Evolutionary conservation across 805 yeast species (phyloP), one percentile per base, ranked within the genome.

Genomic region (Cyberlindnera euphorbiiphila): DNA sequence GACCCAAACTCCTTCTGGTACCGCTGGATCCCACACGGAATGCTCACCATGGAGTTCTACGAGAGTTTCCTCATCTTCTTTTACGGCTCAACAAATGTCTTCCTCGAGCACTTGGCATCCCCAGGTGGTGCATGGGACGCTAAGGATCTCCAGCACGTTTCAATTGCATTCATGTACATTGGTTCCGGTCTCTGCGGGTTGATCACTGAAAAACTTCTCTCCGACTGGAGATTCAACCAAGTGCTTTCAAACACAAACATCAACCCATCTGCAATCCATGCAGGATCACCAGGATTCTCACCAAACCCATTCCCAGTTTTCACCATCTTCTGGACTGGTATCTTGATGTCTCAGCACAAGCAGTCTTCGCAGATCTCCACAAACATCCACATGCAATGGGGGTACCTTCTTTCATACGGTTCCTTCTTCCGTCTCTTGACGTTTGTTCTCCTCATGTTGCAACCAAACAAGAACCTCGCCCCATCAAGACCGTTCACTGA

Each of bases 281-380:
- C 64, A 4, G 69, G 72, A 10, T 61, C 81, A 1, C 89, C 89
- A 2, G 94, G 94, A 0, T 85, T 68, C 59, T 81, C 95, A 1
- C 89, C 95, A 47, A 93, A 93, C 58, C 97, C 97, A 23, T 87
- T 93, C 74, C 97, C 98, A 4, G 79, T 85, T 1, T 75, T 93
- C 47, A 87, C 94, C 3, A 85, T 93, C 23, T 93, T 85, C 64
- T 93, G 96, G 95, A 93, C 98, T 1, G 98, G 98, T 20, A 72
- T 82, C 11, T 69, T 93, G 45, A 93, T 93, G 98, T 88, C 97
- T 2, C 86, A 83, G 60, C 98, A 93, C 62, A 79, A 78, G 26
- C 98, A 93, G 62, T 84, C 89, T 6, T 81, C 93, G 1, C 67
- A 59, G 37, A 71, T 83, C 22, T 80, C 96, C 3, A 87, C 97